These are phyloP conservation scores for Paradendryphiella salina DNA, from an alignment of 2,329 filamentous ascomycete genomes.

Conservation along the genomic window DNA sequence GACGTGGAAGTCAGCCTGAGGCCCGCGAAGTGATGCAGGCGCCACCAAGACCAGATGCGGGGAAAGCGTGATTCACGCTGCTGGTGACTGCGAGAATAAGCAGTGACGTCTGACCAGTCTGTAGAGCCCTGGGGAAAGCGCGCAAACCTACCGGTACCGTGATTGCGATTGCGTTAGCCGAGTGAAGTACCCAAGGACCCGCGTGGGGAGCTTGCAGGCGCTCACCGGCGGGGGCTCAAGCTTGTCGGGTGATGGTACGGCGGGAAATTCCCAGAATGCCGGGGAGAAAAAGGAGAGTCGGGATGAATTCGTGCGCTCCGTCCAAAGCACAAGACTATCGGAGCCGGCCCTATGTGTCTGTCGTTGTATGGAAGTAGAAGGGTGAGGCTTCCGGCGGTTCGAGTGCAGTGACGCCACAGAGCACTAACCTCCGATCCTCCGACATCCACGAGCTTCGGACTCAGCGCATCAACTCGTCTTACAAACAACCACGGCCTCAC, in stretches of 20 bases:
- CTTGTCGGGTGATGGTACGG: not conserved
- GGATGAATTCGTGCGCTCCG: not conserved
- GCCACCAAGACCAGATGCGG: constrained; percentile 4
- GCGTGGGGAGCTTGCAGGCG: constrained; percentile 16
- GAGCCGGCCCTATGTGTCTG: constrained; percentile 40
- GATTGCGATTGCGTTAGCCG: not conserved
- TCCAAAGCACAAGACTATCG: not conserved
- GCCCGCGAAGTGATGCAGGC: constrained; percentile 6
- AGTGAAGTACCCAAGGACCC: constrained; percentile 14
- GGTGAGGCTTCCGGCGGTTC: constrained; percentile 27
- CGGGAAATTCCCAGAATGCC: not conserved
- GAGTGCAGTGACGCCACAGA: constrained; percentile 31
- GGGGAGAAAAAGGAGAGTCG: not conserved
- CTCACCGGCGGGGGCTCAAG: constrained; percentile 14
- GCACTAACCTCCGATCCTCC: constrained; percentile 17
- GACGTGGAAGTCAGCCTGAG: constrained; percentile 15
- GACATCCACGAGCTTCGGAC: constrained; percentile 26
- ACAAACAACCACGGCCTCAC: constrained; percentile 36
- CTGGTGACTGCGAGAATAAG: constrained; percentile 14
- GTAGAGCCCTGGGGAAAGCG: not conserved
- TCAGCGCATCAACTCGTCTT: constrained; percentile 36
- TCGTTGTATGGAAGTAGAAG: constrained; percentile 30
- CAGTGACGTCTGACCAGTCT: not conserved
- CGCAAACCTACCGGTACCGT: not conserved
- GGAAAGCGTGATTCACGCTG: constrained; percentile 14